phyloP scores from a whole-genome alignment of 225 moss, liverwort and hornwort species.

The Polytrichum commune region DNA sequence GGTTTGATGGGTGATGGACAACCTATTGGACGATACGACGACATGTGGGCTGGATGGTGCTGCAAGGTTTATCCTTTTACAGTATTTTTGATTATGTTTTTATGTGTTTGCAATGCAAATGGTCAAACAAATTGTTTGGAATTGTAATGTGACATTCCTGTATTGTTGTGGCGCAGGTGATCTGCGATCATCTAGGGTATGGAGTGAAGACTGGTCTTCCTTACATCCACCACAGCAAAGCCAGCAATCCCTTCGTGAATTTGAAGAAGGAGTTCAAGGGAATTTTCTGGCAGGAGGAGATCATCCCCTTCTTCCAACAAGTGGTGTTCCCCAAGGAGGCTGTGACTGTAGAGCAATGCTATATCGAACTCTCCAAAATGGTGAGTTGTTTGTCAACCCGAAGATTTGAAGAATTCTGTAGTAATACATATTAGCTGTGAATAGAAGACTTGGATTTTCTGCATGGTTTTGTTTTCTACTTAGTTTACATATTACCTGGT shows the following conservation, averaged over 20 bases:
- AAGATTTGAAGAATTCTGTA: too few relatives aligned
- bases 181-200: constrained; percentile 27
- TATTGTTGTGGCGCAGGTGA: constrained; percentile 10
- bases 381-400: neutral
- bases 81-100: too few relatives aligned
- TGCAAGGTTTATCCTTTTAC: constrained; percentile 33
- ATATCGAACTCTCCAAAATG: constrained; percentile 44
- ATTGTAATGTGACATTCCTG: neutral
- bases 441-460: too few relatives aligned
- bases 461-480: too few relatives aligned
- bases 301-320: constrained; percentile 71
- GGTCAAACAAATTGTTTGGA: too few relatives aligned
- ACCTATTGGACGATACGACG: constrained; percentile 72
- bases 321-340: constrained; percentile 53
- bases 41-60: constrained; percentile 81
- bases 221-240: constrained; percentile 33
- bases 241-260: constrained; percentile 59
- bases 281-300: constrained; percentile 41
- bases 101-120: too few relatives aligned
- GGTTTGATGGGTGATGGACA: constrained; percentile 65
- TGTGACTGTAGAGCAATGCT: constrained; percentile 65
- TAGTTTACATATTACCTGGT: neutral
- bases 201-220: constrained; percentile 30
- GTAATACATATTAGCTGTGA: too few relatives aligned
- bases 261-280: constrained; percentile 68